Percentiles rank a stretch among this genome's conserved stretches.
These are phyloP conservation scores for Sarcocystis neurona DNA, from an alignment of 169 alveolate genomes.

Conservation along the genomic window DNA sequence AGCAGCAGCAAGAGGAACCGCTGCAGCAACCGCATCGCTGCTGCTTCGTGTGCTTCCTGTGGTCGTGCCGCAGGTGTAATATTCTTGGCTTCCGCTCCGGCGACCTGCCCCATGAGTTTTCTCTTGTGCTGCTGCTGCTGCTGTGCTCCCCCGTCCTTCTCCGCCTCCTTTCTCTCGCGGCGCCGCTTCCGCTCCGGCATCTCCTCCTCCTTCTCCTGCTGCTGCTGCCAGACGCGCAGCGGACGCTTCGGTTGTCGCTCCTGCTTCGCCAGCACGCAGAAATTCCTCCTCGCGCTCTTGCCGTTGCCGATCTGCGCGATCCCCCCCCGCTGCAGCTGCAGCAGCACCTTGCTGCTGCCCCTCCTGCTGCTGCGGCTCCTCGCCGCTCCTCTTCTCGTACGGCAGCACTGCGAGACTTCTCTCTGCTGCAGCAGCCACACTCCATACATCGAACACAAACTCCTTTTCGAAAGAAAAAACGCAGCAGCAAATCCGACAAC, in stretches of 20 bases:
- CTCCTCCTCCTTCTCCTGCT: neutral
- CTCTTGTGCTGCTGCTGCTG: neutral
- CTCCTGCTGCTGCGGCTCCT: slow-evolving; percentile 31
- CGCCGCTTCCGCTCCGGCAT: neutral
- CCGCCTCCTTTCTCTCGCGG: neutral
- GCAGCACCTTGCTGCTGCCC: neutral
- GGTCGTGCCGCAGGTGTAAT: too few species aligned
- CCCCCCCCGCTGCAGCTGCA: neutral
- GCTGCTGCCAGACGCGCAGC: neutral
- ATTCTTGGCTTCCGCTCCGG: neutral
- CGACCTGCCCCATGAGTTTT: neutral
- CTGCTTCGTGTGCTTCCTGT: too few species aligned
- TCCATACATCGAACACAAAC: too few species aligned
- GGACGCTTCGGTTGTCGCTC: neutral
- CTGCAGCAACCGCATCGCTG: too few species aligned
- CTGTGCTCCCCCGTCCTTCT: neutral
- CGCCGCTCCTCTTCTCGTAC: neutral
- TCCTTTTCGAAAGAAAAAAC: too few species aligned
- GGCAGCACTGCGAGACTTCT: neutral
- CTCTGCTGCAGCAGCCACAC: neutral
- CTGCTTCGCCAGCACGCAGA: slow-evolving; percentile 33
- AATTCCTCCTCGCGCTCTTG: slow-evolving; percentile 19
- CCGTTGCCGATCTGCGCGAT: slow-evolving; percentile 9
- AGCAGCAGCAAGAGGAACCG: neutral
- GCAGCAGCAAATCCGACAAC: too few species aligned